Evolutionary conservation across 1,284 basidiomycete species (phyloP).

Genomic region (Pulveroboletus sp.): DNA sequence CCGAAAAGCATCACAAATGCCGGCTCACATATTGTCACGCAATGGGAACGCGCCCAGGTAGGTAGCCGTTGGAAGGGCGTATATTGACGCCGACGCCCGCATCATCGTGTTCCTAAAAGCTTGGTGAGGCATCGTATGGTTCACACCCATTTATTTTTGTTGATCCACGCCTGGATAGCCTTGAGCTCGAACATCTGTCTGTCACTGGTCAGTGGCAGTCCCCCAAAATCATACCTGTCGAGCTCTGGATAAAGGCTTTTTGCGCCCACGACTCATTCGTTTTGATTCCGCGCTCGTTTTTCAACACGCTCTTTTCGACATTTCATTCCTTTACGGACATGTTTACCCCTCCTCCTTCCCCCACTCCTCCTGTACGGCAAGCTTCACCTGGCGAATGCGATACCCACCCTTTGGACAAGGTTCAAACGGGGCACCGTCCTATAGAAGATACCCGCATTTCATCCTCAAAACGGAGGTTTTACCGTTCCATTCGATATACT

Average conservation of each 20-base stretch:
- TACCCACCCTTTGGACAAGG: constrained; percentile 2
- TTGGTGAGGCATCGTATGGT: constrained; percentile 7
- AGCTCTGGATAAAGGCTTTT: constrained; percentile 2
- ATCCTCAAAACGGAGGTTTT: constrained; percentile 43
- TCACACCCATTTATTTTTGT: not conserved
- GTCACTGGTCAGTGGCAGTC: constrained; percentile 3
- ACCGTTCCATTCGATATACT: constrained; percentile 48
- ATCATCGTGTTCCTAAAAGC: constrained; percentile 7
- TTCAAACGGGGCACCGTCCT: constrained; percentile 8
- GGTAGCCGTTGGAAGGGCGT: not conserved
- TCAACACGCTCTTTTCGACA: constrained; percentile 25
- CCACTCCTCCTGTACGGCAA: constrained; percentile 28
- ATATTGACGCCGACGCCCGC: constrained; percentile 3
- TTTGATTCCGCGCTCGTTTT: constrained; percentile 30
- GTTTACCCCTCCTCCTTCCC: constrained; percentile 56
- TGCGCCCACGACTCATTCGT: constrained; percentile 12
- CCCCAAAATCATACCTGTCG: not conserved
- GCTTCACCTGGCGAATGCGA: constrained; percentile 1
- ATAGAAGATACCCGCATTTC: constrained; percentile 10
- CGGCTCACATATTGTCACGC: constrained; percentile 16
- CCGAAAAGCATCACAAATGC: constrained; percentile 3
- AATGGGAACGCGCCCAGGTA: constrained; percentile 12
- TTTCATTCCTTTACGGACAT: constrained; percentile 32
- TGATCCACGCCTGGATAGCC: constrained; percentile 13
- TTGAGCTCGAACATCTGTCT: constrained; percentile 3